These are phyloP conservation scores for Rosa persica DNA, from an alignment of 306 rosid species.

Conservation along the genomic window DNA sequence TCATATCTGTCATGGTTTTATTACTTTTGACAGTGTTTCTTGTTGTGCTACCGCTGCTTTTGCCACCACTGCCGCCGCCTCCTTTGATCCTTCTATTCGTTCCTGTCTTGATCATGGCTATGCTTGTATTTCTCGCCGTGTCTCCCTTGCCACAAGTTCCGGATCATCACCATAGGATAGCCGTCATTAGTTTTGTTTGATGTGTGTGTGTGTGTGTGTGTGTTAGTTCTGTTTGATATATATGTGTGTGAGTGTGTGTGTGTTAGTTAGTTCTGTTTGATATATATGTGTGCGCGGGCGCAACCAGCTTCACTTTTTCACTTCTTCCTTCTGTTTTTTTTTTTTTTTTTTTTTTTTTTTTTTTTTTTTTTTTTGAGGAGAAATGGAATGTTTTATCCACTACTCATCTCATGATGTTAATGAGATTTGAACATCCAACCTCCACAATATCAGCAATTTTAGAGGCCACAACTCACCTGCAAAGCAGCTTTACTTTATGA, in stretches of 20 bases:
- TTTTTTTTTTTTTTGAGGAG: background rate
- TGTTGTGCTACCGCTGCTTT: background rate
- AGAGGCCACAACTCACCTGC: too few relatives aligned
- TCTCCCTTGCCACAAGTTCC: background rate
- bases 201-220: background rate
- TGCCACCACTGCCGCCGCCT: slow-evolving; percentile 2
- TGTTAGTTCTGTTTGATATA: too few relatives aligned
- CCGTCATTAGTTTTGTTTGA: background rate
- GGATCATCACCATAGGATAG: background rate
- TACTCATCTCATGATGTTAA: too few relatives aligned
- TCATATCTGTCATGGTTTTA: background rate
- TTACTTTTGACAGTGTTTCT: slow-evolving; percentile 3
- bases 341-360: background rate
- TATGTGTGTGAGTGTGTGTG: too few relatives aligned
- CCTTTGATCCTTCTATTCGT: background rate
- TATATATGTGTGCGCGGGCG: too few relatives aligned
- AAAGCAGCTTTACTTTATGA: too few relatives aligned
- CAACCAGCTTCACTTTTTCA: background rate
- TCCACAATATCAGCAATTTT: too few relatives aligned
- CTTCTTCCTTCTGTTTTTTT: too few relatives aligned
- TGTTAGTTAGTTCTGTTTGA: too few relatives aligned
- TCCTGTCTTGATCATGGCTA: background rate
- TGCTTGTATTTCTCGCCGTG: background rate
- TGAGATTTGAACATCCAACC: too few relatives aligned
- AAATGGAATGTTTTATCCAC: background rate